Conservation (phyloP, 2,329 filamentous ascomycete genomes). For the Penicillium sp. region DNA sequence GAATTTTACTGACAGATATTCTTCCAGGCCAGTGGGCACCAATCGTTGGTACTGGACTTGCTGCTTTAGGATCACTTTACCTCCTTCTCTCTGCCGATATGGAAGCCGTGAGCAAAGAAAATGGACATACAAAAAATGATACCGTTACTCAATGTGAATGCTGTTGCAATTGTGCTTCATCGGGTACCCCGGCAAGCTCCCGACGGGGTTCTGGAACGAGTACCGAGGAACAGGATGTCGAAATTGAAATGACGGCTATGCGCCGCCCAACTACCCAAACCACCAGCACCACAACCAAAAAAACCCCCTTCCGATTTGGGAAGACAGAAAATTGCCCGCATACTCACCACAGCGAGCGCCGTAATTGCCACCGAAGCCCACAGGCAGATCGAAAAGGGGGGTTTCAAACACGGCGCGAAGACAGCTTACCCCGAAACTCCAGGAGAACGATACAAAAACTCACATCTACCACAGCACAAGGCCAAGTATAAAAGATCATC, state of each 20-base stretch:
- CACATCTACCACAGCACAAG: constrained; percentile 26
- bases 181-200: background rate
- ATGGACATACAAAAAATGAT: background rate
- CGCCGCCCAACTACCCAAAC: constrained; percentile 3
- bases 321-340: constrained; percentile 46
- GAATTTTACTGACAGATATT: background rate
- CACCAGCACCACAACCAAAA: constrained; percentile 1
- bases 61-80: constrained; percentile 59
- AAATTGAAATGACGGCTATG: background rate
- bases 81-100: constrained; percentile 47
- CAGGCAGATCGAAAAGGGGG: constrained; percentile 51
- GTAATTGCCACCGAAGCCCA: constrained; percentile 51
- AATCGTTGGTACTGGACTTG: constrained; percentile 56
- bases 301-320: constrained; percentile 20
- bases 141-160: background rate
- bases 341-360: constrained; percentile 46
- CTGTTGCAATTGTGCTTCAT: background rate
- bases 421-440: constrained; percentile 58
- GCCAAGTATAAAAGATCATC: constrained; percentile 41
- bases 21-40: constrained; percentile 36
- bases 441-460: constrained; percentile 52
- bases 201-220: constrained; percentile 1
- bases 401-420: constrained; percentile 50
- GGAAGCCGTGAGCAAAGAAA: constrained; percentile 25
- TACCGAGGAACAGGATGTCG: background rate